Evolutionary conservation across 495 filamentous ascomycete genomes (phyloP).

Genomic region (Xylaria longipes): DNA sequence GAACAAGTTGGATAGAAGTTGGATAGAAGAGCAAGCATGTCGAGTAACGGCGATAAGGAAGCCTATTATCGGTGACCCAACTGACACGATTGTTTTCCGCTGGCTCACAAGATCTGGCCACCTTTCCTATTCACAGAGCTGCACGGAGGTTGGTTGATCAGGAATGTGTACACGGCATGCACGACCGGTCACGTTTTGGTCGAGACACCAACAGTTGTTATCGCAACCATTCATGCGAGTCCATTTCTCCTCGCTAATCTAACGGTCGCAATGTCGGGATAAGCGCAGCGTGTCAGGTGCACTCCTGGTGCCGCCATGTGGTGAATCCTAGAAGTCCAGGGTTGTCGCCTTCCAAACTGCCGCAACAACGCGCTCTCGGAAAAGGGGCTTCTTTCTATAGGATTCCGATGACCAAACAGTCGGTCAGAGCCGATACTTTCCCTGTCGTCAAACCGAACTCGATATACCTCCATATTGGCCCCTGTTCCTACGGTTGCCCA

Average conservation of each 20-base stretch:
- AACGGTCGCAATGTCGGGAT: neutral
- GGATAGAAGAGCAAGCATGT: neutral
- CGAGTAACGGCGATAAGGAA: neutral
- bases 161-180: neutral
- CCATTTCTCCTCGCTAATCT: neutral
- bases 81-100: neutral
- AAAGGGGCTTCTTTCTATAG: neutral
- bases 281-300: neutral
- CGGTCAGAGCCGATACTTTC: neutral
- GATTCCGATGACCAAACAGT: neutral
- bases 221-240: constrained; percentile 1
- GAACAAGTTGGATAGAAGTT: neutral
- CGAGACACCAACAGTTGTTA: neutral
- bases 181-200: neutral
- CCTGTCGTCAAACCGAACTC: neutral
- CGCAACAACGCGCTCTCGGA: neutral
- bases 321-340: neutral
- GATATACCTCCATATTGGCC: neutral
- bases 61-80: neutral
- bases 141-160: too few species aligned
- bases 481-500: neutral
- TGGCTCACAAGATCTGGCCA: too few species aligned
- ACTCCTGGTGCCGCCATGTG: neutral
- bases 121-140: too few species aligned
- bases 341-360: neutral